Base-by-base conservation (phyloP, 225 moss, liverwort and hornwort genomes). In the Neckera pumila region DNA sequence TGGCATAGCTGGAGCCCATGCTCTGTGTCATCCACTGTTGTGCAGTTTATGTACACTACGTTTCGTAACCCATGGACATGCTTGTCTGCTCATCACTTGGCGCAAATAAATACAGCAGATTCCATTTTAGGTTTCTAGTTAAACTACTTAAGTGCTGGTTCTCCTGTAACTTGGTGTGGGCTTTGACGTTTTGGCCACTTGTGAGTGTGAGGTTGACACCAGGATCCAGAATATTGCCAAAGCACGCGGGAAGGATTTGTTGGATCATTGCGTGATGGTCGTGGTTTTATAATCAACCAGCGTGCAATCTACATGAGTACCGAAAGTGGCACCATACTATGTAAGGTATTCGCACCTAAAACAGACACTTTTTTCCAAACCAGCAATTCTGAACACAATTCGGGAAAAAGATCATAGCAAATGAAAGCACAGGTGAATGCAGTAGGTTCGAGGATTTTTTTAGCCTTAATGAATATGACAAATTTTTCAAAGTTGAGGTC, bases 21-120 rank as follows among this genome's bases (percentile, higher is more conserved):
- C 89, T 85, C 65, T 88, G 31, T 90, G 69, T 88, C 61, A 69
- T 84, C 75, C 81, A 80, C 81, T 87, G 70, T 86, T 84, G 84
- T 89, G 88, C 89, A 87, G 92, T 87, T 71, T 89, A 82, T 92
- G 92, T 92, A 89, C 87, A 90, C 91, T 92, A 89, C 10, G 83
- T 83, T 84, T 87, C 73, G 73, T 36, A 87, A 88, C 80, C 81
- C 84, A 76, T 79, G 74, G 86, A 89, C 86, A 79, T 87, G 89
- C 82, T 88, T 79, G 82, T 88, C 85, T 92, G 89, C 84, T 89
- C 84, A 80, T 57, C 56, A 80, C 76, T 58, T 92, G 64, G 86
- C 63, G 84, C 89, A 81, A 90, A 87, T 90, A 92, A 86, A 86
- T 86, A 66, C 66, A 88, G 85, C 92, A 90, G 79, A 86, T 82